phyloP scores from a whole-genome alignment of 352 stramenopile species.

The Peronospora farinosa region DNA sequence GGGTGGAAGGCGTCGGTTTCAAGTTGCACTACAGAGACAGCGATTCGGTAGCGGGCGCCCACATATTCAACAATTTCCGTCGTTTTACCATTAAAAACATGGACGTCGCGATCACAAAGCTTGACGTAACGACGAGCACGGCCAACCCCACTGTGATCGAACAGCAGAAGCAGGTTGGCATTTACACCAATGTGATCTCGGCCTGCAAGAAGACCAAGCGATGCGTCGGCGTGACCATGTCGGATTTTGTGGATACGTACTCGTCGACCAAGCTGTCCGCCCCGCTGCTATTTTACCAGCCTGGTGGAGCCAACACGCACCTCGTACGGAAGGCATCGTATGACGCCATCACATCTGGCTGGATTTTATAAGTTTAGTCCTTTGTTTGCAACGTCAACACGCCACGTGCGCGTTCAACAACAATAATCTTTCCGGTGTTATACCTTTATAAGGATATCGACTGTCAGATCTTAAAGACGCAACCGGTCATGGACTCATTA shows the following conservation, averaged over 20 bases:
- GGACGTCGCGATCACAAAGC: constrained; percentile 29
- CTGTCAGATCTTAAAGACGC: too few relatives aligned
- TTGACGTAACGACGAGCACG: constrained; percentile 25
- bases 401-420: too few relatives aligned
- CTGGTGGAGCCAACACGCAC: constrained; percentile 17
- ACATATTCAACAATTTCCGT: constrained; percentile 28
- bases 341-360: constrained; percentile 24
- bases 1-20: constrained; percentile 28
- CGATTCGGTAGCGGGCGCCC: constrained; percentile 10
- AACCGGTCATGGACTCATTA: too few relatives aligned
- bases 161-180: constrained; percentile 23
- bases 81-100: constrained; percentile 24
- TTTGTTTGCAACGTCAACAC: too few relatives aligned
- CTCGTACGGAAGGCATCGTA: constrained; percentile 28
- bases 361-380: constrained; percentile 5
- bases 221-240: constrained; percentile 23
- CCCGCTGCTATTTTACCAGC: constrained; percentile 28
- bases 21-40: constrained; percentile 29
- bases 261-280: constrained; percentile 18
- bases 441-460: too few relatives aligned
- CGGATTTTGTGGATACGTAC: constrained; percentile 29
- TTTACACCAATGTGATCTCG: constrained; percentile 24
- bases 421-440: too few relatives aligned
- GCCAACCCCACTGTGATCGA: constrained; percentile 22
- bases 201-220: constrained; percentile 28